Conservation (phyloP, 441 rosid genomes). For the Pelargonium australe region DNA sequence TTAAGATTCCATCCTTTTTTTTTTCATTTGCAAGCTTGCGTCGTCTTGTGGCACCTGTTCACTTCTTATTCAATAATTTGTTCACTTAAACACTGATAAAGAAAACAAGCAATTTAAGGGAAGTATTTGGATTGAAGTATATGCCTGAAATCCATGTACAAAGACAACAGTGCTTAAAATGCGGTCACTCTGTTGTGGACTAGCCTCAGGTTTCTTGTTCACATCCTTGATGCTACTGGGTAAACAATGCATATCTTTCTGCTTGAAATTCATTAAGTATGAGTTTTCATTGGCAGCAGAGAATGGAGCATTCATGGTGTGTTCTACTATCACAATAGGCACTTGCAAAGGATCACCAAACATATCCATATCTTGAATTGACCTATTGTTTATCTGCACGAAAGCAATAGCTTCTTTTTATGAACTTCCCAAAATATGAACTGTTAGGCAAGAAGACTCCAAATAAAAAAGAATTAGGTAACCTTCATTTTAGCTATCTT, state of each 20-base stretch:
- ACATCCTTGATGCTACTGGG: slow-evolving; percentile 22
- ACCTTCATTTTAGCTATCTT: slow-evolving; percentile 95
- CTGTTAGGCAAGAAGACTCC: slow-evolving; percentile 1
- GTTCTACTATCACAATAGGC: slow-evolving; percentile 79
- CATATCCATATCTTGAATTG: slow-evolving; percentile 86
- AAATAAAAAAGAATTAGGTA: slow-evolving; percentile 17
- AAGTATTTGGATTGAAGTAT: slow-evolving; percentile 17
- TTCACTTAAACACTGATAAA: neutral
- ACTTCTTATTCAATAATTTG: neutral
- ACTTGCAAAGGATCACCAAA: slow-evolving; percentile 69
- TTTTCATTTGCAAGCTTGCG: neutral
- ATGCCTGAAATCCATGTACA: slow-evolving; percentile 97
- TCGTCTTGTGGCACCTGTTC: neutral
- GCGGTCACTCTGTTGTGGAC: slow-evolving; percentile 32
- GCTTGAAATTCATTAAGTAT: slow-evolving; percentile 27
- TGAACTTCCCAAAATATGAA: neutral
- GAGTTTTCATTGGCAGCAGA: slow-evolving; percentile 71
- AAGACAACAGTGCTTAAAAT: slow-evolving; percentile 71
- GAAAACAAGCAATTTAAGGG: neutral
- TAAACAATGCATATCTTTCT: slow-evolving; percentile 22
- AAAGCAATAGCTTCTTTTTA: slow-evolving; percentile 12
- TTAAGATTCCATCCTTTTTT: neutral
- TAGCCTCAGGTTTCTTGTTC: slow-evolving; percentile 25
- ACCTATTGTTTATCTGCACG: slow-evolving; percentile 71
- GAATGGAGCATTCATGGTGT: slow-evolving; percentile 64